A percentile compares a stretch with the other conserved stretches of the same genome.
Evolutionary conservation across 768 basidiomycete species (phyloP).

Genomic region (Termitomyces sp.): DNA sequence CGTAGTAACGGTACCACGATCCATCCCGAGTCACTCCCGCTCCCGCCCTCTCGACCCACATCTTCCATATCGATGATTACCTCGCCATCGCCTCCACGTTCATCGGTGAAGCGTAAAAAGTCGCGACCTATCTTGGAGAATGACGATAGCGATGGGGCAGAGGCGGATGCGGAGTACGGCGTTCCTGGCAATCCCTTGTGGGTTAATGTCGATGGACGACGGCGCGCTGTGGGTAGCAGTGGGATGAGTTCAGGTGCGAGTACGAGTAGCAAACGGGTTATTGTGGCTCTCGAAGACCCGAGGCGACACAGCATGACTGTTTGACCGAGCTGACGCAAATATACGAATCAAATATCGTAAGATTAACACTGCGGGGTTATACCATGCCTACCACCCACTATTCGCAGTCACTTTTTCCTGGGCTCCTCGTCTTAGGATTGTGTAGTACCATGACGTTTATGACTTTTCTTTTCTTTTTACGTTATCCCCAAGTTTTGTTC

Average conservation of each 20-base stretch:
- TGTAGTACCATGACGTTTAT: neutral
- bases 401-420: neutral
- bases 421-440: neutral
- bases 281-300: slow-evolving; percentile 45
- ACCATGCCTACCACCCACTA: neutral
- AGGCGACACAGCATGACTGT: slow-evolving; percentile 69
- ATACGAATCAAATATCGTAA: neutral
- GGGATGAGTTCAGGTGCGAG: neutral
- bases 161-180: slow-evolving; percentile 65
- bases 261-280: slow-evolving; percentile 27
- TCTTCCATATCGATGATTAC: slow-evolving; percentile 31
- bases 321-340: slow-evolving; percentile 25
- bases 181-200: slow-evolving; percentile 31
- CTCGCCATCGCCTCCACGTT: slow-evolving; percentile 29
- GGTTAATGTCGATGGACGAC: slow-evolving; percentile 56
- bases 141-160: slow-evolving; percentile 64
- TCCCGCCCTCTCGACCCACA: slow-evolving; percentile 33
- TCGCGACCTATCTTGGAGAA: slow-evolving; percentile 47
- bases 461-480: neutral
- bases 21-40: slow-evolving; percentile 33
- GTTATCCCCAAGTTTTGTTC: neutral
- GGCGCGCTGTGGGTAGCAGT: slow-evolving; percentile 35
- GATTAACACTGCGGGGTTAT: slow-evolving; percentile 9
- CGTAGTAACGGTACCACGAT: slow-evolving; percentile 22
- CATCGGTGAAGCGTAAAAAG: slow-evolving; percentile 47